Conservation (phyloP, 2,329 filamentous ascomycete species). For the Fusarium decemcellulare region DNA sequence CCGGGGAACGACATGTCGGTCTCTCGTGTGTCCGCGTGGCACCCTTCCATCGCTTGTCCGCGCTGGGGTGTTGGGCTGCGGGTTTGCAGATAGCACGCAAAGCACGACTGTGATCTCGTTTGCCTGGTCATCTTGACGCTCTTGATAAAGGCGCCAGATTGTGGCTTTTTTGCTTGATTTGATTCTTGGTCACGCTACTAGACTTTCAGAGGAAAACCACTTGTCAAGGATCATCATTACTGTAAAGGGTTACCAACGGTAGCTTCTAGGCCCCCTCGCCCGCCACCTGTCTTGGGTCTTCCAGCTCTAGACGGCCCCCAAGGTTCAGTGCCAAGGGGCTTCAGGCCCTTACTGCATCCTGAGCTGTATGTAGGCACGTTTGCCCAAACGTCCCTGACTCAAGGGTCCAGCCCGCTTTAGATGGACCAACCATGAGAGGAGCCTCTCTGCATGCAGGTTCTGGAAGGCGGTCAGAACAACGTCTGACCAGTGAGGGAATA, state of each 20-base stretch:
- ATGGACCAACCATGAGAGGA: slow-evolving; percentile 33
- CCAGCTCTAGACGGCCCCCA: slow-evolving; percentile 29
- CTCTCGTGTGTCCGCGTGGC: slow-evolving; percentile 40
- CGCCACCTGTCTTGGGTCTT: slow-evolving; percentile 7
- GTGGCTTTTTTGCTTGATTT: slow-evolving; percentile 7
- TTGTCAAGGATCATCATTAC: slow-evolving; percentile 25
- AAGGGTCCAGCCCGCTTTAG: slow-evolving; percentile 34
- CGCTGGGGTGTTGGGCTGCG: neutral
- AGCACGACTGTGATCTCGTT: neutral
- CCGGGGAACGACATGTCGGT: slow-evolving; percentile 26
- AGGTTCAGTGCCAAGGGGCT: slow-evolving; percentile 26
- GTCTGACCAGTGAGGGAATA: slow-evolving; percentile 31
- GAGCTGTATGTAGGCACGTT: slow-evolving; percentile 25
- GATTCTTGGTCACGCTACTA: neutral
- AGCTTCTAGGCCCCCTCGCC: slow-evolving; percentile 29
- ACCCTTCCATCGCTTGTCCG: slow-evolving; percentile 18
- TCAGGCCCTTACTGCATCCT: slow-evolving; percentile 31
- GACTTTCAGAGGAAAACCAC: neutral
- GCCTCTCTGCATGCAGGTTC: slow-evolving; percentile 37
- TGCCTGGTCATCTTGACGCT: slow-evolving; percentile 3
- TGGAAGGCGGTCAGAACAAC: slow-evolving; percentile 43
- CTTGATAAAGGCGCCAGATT: neutral
- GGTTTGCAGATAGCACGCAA: neutral
- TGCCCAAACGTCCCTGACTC: slow-evolving; percentile 39
- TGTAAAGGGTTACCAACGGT: slow-evolving; percentile 38